Evolutionary conservation across 2,329 filamentous ascomycete genomes (phyloP).

Genomic region (Aspergillus eucalypticola): DNA sequence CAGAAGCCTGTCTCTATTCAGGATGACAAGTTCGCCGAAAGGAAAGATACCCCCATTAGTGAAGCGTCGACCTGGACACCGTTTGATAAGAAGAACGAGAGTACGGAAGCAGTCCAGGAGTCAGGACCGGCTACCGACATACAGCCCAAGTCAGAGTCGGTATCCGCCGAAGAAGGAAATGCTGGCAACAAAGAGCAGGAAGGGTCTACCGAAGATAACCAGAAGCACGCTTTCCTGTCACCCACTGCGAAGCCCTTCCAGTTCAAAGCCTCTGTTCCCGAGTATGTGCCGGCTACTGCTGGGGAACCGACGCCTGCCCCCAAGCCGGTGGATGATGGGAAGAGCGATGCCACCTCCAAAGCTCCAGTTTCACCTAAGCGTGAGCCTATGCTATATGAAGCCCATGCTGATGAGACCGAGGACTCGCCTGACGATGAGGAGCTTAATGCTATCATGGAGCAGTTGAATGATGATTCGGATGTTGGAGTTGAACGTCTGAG

Average conservation of each 20-base stretch:
- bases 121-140: slow-evolving; percentile 22
- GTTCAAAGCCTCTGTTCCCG: slow-evolving; percentile 40
- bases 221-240: slow-evolving; percentile 62
- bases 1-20: slow-evolving; percentile 42
- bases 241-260: slow-evolving; percentile 71
- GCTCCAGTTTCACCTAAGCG: slow-evolving; percentile 26
- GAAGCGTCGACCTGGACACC: slow-evolving; percentile 56
- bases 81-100: slow-evolving; percentile 59
- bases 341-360: slow-evolving; percentile 34
- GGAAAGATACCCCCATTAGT: slow-evolving; percentile 34
- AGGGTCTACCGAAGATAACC: slow-evolving; percentile 23
- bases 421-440: slow-evolving; percentile 59
- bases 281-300: slow-evolving; percentile 27
- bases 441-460: slow-evolving; percentile 89
- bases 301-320: slow-evolving; percentile 18
- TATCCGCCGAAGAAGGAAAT: slow-evolving; percentile 7
- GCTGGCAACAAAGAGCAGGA: slow-evolving; percentile 12
- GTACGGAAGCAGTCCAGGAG: slow-evolving; percentile 49
- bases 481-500: slow-evolving; percentile 69
- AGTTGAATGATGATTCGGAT: slow-evolving; percentile 73
- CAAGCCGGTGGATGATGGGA: slow-evolving; percentile 20
- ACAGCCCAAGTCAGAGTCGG: slow-evolving; percentile 15
- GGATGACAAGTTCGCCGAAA: slow-evolving; percentile 37
- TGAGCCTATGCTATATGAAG: slow-evolving; percentile 15
- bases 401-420: slow-evolving; percentile 23